Evolutionary conservation across 2,329 filamentous ascomycete species (phyloP), one percentile per base, ranked within the genome.

Genomic region (Nigrospora sphaerica): DNA sequence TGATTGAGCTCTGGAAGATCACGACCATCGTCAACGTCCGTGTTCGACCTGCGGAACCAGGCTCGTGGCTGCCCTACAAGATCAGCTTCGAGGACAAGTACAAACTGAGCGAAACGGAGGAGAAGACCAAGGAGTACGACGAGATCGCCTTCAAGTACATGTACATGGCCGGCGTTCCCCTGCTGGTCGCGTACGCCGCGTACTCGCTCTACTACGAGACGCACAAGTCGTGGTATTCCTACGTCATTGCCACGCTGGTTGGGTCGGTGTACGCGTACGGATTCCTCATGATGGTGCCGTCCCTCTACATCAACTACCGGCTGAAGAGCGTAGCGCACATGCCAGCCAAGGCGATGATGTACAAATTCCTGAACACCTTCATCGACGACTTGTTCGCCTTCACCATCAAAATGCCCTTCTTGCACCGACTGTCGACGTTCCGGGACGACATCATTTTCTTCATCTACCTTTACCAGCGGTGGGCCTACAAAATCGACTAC

Each of bases 311-410:
- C 81, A 98, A 98, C 77, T 98, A 98, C 74, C 85, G 92, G 12
- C 81, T 98, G 56, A 95, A 92, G 77, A 86, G 83, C 55, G 88
- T 97, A 32, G 93, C 93, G 12, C 93, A 98, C 70, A 95, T 98
- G 92, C 91, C 93, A 1, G 88, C 78, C 55, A 92, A 89, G 71
- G 90, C 93, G 41, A 93, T 98, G 89, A 92, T 85, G 65, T 96
- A 96, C 79, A 96, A 97, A 72, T 95, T 95, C 70, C 73, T 97
- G 54, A 96, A 97, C 72, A 97, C 93, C 6, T 98, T 98, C 66
- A 97, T 98, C 64, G 93, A 98, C 67, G 93, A 98, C 62, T 75
- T 98, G 32, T 98, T 98, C 62, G 93, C 93, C 2, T 98, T 97
- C 61, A 98, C 93, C 35, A 96, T 98, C 73, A 97, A 97, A 73